Conservation (phyloP, 345 rosid genomes). For the Kandelia obovata region DNA sequence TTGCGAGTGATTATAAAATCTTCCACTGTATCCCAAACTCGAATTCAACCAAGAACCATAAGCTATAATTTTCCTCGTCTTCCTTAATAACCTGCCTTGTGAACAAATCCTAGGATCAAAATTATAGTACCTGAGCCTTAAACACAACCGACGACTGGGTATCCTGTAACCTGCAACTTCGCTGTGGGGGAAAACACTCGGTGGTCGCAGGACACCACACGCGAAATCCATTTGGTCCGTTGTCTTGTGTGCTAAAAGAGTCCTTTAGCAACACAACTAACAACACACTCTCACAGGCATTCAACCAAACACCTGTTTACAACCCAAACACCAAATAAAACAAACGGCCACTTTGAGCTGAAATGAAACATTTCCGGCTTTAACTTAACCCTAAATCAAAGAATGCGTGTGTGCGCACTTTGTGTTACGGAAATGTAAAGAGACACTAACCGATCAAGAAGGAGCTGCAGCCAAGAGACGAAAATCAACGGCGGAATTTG, state of each 20-base stretch:
- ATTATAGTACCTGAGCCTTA: conserved; percentile 37
- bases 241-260: not conserved
- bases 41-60: conserved; percentile 29
- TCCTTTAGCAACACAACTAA: conserved; percentile 1
- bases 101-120: conserved; percentile 29
- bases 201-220: conserved; percentile 44
- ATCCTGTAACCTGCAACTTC: conserved; percentile 33
- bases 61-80: conserved; percentile 24
- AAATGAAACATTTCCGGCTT: not conserved
- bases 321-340: too few relatives aligned
- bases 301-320: conserved; percentile 35
- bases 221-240: conserved; percentile 50
- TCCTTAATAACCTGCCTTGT: conserved; percentile 21
- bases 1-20: conserved; percentile 27
- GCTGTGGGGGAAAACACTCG: conserved; percentile 31
- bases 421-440: too few relatives aligned
- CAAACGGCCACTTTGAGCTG: not conserved
- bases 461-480: conserved; percentile 1
- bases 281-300: conserved; percentile 25
- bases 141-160: conserved; percentile 27
- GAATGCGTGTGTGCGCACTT: too few relatives aligned
- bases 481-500: conserved; percentile 26
- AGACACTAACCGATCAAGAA: conserved; percentile 35
- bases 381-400: not conserved
- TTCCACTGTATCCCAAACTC: conserved; percentile 29